Conservation (phyloP, 208 protist species). For the Trypanosoma theileri region DNA sequence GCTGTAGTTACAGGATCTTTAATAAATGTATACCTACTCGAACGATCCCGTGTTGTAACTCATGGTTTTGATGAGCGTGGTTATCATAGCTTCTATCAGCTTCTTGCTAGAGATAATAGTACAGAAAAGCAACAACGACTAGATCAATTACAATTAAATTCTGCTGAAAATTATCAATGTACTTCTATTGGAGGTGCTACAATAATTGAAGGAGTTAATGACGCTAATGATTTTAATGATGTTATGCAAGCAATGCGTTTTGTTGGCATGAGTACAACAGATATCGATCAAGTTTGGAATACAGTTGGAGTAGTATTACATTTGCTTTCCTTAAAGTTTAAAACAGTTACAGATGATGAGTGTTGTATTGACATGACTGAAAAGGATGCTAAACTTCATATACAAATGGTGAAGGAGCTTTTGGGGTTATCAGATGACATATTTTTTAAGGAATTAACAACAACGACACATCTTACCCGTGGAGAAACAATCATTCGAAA, state of each 20-base stretch:
- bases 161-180: constrained; percentile 36
- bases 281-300: constrained; percentile 58
- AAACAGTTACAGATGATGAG: constrained; percentile 20
- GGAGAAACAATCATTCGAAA: constrained; percentile 42
- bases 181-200: constrained; percentile 43
- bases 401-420: constrained; percentile 34
- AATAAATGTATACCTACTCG: constrained; percentile 50
- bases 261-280: constrained; percentile 35
- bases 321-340: constrained; percentile 35
- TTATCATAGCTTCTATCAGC: constrained; percentile 90
- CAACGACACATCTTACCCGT: constrained; percentile 37
- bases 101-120: constrained; percentile 32
- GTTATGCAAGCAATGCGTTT: constrained; percentile 34
- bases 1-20: constrained; percentile 32
- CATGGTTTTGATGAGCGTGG: constrained; percentile 66
- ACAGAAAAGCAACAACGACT: constrained; percentile 19
- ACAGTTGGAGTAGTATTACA: constrained; percentile 52
- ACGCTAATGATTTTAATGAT: constrained; percentile 31
- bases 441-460: constrained; percentile 42
- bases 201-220: constrained; percentile 37
- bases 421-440: constrained; percentile 38
- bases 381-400: constrained; percentile 2
- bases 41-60: constrained; percentile 44
- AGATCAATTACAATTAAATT: constrained; percentile 11
- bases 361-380: constrained; percentile 22